Evolutionary conservation across 2,329 filamentous ascomycete species (phyloP), one percentile per base, ranked within the genome.

Genomic region (Cercospora zeae-maydis): DNA sequence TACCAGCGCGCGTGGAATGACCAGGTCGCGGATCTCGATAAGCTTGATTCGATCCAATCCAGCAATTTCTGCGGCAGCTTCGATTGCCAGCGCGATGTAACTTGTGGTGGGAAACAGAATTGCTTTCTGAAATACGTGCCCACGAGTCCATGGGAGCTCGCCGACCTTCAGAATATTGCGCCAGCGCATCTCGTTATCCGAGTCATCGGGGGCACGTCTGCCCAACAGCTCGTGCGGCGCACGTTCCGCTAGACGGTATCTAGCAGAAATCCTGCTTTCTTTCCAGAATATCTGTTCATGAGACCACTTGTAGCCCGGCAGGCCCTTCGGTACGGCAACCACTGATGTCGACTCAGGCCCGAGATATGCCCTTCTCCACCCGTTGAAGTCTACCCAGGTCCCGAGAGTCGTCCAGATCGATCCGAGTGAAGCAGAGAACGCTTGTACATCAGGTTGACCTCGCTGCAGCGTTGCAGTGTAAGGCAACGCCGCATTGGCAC

Each of bases 61-160:
- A 10, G 52, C 62, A 37, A 66, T 63, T 31, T 64, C 62, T 21
- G 58, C 58, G 33, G 65, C 63, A 11, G 69, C 68, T 49, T 71
- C 68, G 21, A 71, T 62, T 10, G 70, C 69, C 49, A 66, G 51
- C 2, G 62, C 64, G 19, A 70, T 49, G 42, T 68, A 68, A n/a
- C 68, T 70, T n/a, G 69, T 63, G 6, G 52, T 72, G 0, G 76
- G 76, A 31, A 74, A 76, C 3, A 78, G 63, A 27, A 72, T 71
- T 10, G 70, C 67, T 11, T 63, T 68, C 27, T 72, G 66, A 9
- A 78, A 64, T 2, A 70, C 59, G 59, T 78, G 76, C 16, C 73
- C 74, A 36, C 61, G 55, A 11, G 76, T 54, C 76, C 75, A 78
- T 0, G 72, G 69, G 1, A 73, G 39, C 21, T 76, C 72, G 0